Evolutionary conservation across 208 protist genomes (phyloP).

Genomic region (Sergeia podlipaevii): DNA sequence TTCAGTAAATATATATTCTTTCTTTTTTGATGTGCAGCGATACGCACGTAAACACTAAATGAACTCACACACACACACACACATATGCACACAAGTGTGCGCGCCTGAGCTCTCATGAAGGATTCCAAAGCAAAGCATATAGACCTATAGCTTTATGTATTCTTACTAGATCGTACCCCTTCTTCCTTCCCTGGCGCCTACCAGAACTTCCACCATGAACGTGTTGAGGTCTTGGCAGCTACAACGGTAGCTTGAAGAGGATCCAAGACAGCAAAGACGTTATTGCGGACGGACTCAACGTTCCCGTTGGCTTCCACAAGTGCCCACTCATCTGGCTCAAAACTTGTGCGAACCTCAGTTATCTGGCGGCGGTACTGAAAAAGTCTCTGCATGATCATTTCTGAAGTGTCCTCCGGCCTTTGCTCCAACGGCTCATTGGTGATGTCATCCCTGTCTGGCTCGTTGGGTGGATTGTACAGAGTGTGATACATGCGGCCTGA

Average conservation of each 20-base stretch:
- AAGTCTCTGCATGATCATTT: slow-evolving; percentile 78
- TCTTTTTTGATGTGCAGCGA: not conserved
- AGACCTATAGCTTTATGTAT: not conserved
- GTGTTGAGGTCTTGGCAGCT: slow-evolving; percentile 5
- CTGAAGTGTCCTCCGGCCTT: slow-evolving; percentile 84
- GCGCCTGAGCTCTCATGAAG: not conserved
- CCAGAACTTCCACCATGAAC: slow-evolving; percentile 58
- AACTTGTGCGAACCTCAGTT: slow-evolving; percentile 70
- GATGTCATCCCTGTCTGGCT: slow-evolving; percentile 84
- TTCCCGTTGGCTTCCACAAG: slow-evolving; percentile 59
- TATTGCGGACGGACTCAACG: slow-evolving; percentile 66
- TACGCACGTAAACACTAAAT: not conserved
- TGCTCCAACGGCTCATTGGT: slow-evolving; percentile 90
- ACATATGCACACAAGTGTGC: not conserved
- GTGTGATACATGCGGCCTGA: slow-evolving; percentile 92
- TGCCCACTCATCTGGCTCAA: slow-evolving; percentile 46
- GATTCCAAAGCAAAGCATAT: not conserved
- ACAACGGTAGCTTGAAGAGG: slow-evolving; percentile 22
- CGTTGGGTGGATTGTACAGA: slow-evolving; percentile 87
- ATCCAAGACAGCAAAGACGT: slow-evolving; percentile 72
- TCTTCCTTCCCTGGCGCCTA: not conserved
- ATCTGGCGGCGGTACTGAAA: slow-evolving; percentile 71
- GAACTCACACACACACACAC: not conserved
- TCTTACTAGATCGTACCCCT: not conserved
- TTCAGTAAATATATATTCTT: too few species aligned